Evolutionary conservation across 495 filamentous ascomycete genomes (phyloP).

Genomic region (Choiromyces venosus): DNA sequence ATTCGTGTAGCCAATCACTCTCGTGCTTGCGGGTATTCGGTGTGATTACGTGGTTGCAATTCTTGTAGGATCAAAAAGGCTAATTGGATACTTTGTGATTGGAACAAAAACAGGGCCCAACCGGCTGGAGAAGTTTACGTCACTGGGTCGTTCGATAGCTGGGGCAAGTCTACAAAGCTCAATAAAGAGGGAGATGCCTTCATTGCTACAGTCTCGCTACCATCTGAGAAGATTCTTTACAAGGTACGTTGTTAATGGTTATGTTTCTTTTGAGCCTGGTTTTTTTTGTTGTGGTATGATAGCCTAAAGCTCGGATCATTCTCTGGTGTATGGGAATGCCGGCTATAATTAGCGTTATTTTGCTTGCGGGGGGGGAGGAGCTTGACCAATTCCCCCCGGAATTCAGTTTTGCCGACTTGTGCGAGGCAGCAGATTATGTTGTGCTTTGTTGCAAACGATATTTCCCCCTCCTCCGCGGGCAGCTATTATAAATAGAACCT

Average conservation of each 20-base stretch:
- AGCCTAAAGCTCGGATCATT: not conserved
- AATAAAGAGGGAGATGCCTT: constrained; percentile 64
- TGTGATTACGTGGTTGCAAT: constrained; percentile 19
- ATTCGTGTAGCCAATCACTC: not conserved
- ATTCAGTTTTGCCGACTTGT: not conserved
- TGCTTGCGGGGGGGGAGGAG: not conserved
- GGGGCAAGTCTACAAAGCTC: constrained; percentile 76
- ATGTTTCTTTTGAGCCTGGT: not conserved
- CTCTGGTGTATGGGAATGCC: not conserved
- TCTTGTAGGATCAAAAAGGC: constrained; percentile 6
- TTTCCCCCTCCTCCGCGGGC: not conserved
- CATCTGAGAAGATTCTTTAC: constrained; percentile 68
- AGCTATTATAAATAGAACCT: not conserved
- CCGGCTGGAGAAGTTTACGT: constrained; percentile 70
- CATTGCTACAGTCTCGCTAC: constrained; percentile 70
- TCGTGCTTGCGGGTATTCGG: constrained; percentile 14
- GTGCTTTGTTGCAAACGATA: not conserved
- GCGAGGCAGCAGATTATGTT: not conserved
- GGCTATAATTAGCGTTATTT: not conserved
- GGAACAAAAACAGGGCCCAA: constrained; percentile 27
- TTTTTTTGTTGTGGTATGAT: not conserved
- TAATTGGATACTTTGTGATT: constrained; percentile 24
- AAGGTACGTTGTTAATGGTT: constrained; percentile 47
- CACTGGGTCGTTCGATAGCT: constrained; percentile 93
- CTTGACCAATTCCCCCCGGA: not conserved